Evolutionary conservation across 2,329 filamentous ascomycete genomes (phyloP).

Genomic region (Penicillium decumbens): DNA sequence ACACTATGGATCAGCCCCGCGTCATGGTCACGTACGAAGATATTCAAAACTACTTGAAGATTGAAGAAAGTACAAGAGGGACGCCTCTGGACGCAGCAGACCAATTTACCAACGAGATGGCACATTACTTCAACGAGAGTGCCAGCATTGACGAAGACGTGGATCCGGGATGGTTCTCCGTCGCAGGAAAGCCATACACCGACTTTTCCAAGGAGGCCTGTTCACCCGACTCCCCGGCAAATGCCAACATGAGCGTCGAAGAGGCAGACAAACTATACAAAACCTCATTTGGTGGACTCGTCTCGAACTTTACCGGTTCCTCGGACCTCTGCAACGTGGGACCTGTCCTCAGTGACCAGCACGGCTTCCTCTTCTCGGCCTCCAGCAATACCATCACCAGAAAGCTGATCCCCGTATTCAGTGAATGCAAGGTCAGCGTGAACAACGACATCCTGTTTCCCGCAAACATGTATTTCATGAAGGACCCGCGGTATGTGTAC

Average conservation of each 20-base stretch:
- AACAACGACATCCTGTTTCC: constrained; percentile 69
- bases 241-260: constrained; percentile 43
- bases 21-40: constrained; percentile 58
- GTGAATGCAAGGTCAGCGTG: constrained; percentile 63
- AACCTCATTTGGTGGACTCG: constrained; percentile 53
- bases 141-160: constrained; percentile 11
- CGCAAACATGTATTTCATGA: constrained; percentile 61
- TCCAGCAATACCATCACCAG: constrained; percentile 41
- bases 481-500: constrained; percentile 57
- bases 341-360: constrained; percentile 58
- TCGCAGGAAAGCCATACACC: constrained; percentile 55
- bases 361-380: constrained; percentile 58
- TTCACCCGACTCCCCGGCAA: constrained; percentile 55
- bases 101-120: constrained; percentile 43
- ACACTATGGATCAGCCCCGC: constrained; percentile 60
- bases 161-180: constrained; percentile 48
- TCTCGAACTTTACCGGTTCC: constrained; percentile 59
- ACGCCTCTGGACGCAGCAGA: constrained; percentile 45
- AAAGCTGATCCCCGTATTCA: constrained; percentile 60
- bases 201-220: constrained; percentile 55
- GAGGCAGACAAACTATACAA: constrained; percentile 49
- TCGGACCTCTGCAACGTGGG: constrained; percentile 63
- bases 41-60: constrained; percentile 49
- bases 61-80: constrained; percentile 45
- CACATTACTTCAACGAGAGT: constrained; percentile 20